Evolutionary conservation across 2,329 filamentous ascomycete genomes (phyloP), one percentile per base, ranked within the genome.

Genomic region (Trichoderma sp.): DNA sequence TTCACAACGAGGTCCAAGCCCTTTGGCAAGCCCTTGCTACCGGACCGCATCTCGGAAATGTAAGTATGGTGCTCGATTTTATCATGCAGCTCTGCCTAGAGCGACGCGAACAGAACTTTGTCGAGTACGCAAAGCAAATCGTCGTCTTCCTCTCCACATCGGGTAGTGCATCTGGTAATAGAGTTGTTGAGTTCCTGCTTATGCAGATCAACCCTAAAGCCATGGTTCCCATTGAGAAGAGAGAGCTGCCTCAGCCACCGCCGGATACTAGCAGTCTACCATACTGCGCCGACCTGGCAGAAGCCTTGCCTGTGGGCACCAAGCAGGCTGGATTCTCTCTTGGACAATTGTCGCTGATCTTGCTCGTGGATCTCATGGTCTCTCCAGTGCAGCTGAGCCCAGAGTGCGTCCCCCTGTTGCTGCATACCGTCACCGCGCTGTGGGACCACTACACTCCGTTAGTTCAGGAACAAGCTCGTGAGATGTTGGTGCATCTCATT

Each of bases 361-460:
- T 99, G 68, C 86, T 99, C 2, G 96, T 99, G 5, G 96, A 99
- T 78, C 84, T 99, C 53, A 96, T 99, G 88, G 94, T 99, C 13
- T 92, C 95, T 11, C 95, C 96, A 0, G 90, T 97, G 43, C 90
- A 94, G 63, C 84, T 98, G 19, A 86, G 88, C 2, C 85, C 89
- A 21, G 93, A 97, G 58, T 92, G 92, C 74, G 87, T 98, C 3
- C 93, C 95, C 1, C 87, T 97, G 31, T 83, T 99, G 24, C 83
- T 99, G 16, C 96, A 99, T 79, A 92, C 97, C 10, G 91, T 97
- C 5, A 90, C 95, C 14, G 93, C 98, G 4, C 86, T 98, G 1
- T 99, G 96, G 96, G 96, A 99, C 78, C 95, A 98, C 76, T 97
- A 99, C 76, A 97, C 93, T 1, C 89, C 93, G 3, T 87, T 97